Evolutionary conservation across 768 basidiomycete species (phyloP), one percentile per base, ranked within the genome.

Genomic region (Psilocybe subaeruginosa): DNA sequence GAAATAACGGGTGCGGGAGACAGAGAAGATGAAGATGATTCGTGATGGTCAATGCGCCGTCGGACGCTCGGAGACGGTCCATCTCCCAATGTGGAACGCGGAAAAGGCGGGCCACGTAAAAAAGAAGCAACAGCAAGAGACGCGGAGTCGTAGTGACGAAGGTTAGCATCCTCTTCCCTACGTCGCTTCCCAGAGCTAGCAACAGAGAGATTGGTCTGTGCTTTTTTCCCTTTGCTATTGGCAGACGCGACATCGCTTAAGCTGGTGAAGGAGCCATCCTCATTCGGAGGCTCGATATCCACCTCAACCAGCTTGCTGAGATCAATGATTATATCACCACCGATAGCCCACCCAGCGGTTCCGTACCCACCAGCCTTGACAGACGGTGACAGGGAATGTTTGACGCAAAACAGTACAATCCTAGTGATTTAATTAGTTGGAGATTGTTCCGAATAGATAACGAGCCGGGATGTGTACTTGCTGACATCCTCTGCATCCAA

Each of bases 321-420:
- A 75, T 97, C 95, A 65, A 96, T 74, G 69, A 97, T 87, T 59
- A 97, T 79, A 68, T 96, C 90, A 39, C 95, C 95, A 14, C 87
- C 87, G 56, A 96, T 85, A 50, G 92, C 86, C 91, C 93, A 94
- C 1, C 93, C 95, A 8, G 89, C 92, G 1, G 92, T 95, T 5
- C 94, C 95, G 70, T 91, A 95, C 0, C 95, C 95, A 27, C 95
- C 95, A 1, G 92, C 91, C 71, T 93, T 95, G 67, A 95, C 83
- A 8, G 92, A 94, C 4, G 90, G 84, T 8, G 89, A 86, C 2
- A 96, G 76, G 0, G 76, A 75, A 68, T 94, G 81, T 56, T 85
- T 84, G n/a, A 71, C 74, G 69, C 93, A 95, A 73, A 96, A 95
- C 11, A 82, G 65, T 59, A 97, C 73, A 58, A 86, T 79, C 67